Percentiles rank a stretch among this genome's conserved stretches.
phyloP scores from a whole-genome alignment of 1,139 yeast genomes.

The Magnusiomyces starmeri region DNA sequence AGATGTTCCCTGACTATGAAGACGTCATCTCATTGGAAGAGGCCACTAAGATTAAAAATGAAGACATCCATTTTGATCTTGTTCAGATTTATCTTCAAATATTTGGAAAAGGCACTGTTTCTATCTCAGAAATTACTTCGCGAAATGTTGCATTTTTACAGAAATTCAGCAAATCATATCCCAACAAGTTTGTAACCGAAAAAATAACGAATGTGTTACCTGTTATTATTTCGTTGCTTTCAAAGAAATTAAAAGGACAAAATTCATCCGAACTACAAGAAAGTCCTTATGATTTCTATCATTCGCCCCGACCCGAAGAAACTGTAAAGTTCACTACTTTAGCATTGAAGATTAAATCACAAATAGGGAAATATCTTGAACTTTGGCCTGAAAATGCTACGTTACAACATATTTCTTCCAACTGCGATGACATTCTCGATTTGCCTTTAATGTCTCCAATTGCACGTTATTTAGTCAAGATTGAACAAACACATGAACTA shows the following conservation, averaged over 20 bases:
- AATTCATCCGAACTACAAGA: slow-evolving; percentile 10
- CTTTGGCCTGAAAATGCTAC: slow-evolving; percentile 98
- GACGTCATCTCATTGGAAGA: slow-evolving; percentile 34
- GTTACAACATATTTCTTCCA: slow-evolving; percentile 55
- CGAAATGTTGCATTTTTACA: slow-evolving; percentile 14
- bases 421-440: slow-evolving; percentile 59
- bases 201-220: slow-evolving; percentile 13
- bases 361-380: slow-evolving; percentile 44
- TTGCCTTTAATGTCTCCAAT: slow-evolving; percentile 65
- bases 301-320: slow-evolving; percentile 56
- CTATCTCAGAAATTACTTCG: slow-evolving; percentile 7
- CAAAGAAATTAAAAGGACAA: slow-evolving; percentile 14
- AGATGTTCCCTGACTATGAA: slow-evolving; percentile 82
- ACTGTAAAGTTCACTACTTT: slow-evolving; percentile 51
- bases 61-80: slow-evolving; percentile 11
- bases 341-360: slow-evolving; percentile 43
- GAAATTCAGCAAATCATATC: slow-evolving; percentile 8
- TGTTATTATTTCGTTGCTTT: slow-evolving; percentile 8
- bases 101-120: slow-evolving; percentile 10
- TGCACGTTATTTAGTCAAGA: slow-evolving; percentile 68
- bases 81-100: slow-evolving; percentile 12
- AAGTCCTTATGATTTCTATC: slow-evolving; percentile 53
- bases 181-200: slow-evolving; percentile 10
- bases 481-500: slow-evolving; percentile 79
- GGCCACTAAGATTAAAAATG: slow-evolving; percentile 7